Base-by-base conservation (phyloP, 352 stramenopile genomes). In the Globisporangium recalcitrans region DNA sequence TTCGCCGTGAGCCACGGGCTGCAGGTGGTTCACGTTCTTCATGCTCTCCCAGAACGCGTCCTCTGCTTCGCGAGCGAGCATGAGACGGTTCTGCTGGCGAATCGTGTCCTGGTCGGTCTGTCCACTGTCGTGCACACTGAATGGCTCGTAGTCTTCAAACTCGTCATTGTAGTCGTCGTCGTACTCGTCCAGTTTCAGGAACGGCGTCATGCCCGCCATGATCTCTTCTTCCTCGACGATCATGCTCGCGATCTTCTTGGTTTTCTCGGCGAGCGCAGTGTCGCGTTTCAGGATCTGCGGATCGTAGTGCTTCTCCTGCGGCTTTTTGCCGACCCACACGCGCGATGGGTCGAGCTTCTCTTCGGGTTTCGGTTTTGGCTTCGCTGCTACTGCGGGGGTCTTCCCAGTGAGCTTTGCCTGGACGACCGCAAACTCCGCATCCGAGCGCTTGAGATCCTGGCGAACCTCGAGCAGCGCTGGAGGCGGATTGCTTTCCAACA, bases 161-260 rank as follows among this genome's bases (percentile, higher is more conserved):
- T 94, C 85, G 60, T 94, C 85, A 60, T 91, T 91, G 71, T 91
- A 94, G 58, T 94, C 85, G 64, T 93, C 85, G 57, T 94, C 76
- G 55, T 88, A 90, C 64, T 90, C 80, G 48, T 88, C 75, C 11
- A 81, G 44, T 22, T 67, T 68, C 9, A 62, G 19, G 9, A 69
- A 62, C 2, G 54, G 62, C 60, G 75, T 71, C 44, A 72, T 26
- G 21, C 49, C 58, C 24, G 56, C 67, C 42, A 70, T 38, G 24
- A 74, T 64, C 13, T 80, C 65, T 9, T 85, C 71, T 49, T 86
- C 73, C 31, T 81, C 65, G 10, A 83, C 79, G 42, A 87, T 85
- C 62, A 75, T 75, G 22, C 63, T 55, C 19, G 77, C 71, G 29
- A 88, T 65, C 54, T 80, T 54, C 49, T 85, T 85, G 56, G 81